Evolutionary conservation across 805 yeast genomes (phyloP).

Genomic region (Saturnispora halmiae): DNA sequence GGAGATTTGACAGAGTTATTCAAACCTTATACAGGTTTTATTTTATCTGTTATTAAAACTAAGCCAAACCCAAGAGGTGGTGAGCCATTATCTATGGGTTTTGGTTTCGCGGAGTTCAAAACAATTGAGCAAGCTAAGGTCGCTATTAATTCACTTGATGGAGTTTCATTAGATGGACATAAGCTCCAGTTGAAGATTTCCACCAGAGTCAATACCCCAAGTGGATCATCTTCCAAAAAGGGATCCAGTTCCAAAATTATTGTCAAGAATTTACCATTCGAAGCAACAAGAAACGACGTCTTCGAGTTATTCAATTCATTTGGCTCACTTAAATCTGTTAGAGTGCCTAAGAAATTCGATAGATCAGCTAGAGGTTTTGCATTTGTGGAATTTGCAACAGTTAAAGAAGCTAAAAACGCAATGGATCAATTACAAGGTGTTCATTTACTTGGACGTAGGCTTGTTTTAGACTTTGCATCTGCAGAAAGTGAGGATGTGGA

Average conservation of each 20-base stretch:
- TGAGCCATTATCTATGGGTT: conserved; percentile 84
- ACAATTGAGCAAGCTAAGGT: conserved; percentile 68
- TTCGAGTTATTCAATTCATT: conserved; percentile 87
- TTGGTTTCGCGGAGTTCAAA: conserved; percentile 88
- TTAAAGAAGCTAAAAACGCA: conserved; percentile 89
- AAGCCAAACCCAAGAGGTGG: conserved; percentile 81
- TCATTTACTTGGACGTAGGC: conserved; percentile 89
- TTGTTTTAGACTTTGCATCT: conserved; percentile 89
- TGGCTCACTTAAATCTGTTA: conserved; percentile 88
- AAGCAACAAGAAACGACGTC: conserved; percentile 88
- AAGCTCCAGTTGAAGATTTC: conserved; percentile 82
- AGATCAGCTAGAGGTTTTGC: conserved; percentile 96
- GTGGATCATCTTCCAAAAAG: conserved; percentile 23
- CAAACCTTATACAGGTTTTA: conserved; percentile 67
- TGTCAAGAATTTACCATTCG: conserved; percentile 95
- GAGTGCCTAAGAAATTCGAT: conserved; percentile 95
- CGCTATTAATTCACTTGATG: conserved; percentile 69
- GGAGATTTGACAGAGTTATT: conserved; percentile 50
- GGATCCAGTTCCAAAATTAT: conserved; percentile 65
- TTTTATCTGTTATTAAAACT: conserved; percentile 71
- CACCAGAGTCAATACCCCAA: conserved; percentile 46
- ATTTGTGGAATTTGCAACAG: conserved; percentile 80
- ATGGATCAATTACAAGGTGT: conserved; percentile 92
- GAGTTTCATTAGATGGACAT: conserved; percentile 78
- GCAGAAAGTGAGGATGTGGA: conserved; percentile 76